Evolutionary conservation across 1,139 yeast species (phyloP), one percentile per base, ranked within the genome.

Genomic region (Geotrichum cucujoidarum): DNA sequence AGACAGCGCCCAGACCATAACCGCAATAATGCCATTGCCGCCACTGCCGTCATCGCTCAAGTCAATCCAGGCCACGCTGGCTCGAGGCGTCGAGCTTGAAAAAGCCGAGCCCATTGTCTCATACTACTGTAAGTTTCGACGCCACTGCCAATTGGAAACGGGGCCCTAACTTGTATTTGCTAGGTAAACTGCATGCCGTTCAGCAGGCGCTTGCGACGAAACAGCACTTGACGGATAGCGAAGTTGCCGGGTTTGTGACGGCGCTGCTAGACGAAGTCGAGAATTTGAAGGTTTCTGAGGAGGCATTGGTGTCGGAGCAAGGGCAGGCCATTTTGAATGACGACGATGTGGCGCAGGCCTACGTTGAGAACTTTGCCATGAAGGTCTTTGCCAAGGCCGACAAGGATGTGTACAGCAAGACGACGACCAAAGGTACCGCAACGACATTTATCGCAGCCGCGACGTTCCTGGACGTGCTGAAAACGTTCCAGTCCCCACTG

Each of bases 231-330:
- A 59, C 65, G 1, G 74, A 77, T 50, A 67, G 72, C 13, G 78
- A 73, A 3, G 76, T 77, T 17, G 86, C 84, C 31, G 58, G 56
- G 1, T 82, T 78, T 60, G 83, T 88, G 0, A 70, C 81, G 44
- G 58, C 60, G 4, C 67, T 87, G 48, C 68, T 87, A 51, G 90
- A 81, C 60, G 77, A 77, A 3, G 76, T 88, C 30, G 95, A 87
- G 59, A 50, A 61, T 2, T 59, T 69, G 40, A 81, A 79, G 59
- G 60, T 29, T 55, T 59, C 25, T 52, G 64, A 49, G 50, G 65
- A 49, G 7, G 54, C 45, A n/a, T 48, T 61, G 17, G 27, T 52
- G 14, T 54, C 55, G 2, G 69, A 64, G 11, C 70, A 68, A 3
- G 75, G 74, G 29, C 73, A 69, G 48, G 71, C 69, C 20, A 73